phyloP scores from a whole-genome alignment of 495 filamentous ascomycete genomes.

The Penicillium waksmanii region DNA sequence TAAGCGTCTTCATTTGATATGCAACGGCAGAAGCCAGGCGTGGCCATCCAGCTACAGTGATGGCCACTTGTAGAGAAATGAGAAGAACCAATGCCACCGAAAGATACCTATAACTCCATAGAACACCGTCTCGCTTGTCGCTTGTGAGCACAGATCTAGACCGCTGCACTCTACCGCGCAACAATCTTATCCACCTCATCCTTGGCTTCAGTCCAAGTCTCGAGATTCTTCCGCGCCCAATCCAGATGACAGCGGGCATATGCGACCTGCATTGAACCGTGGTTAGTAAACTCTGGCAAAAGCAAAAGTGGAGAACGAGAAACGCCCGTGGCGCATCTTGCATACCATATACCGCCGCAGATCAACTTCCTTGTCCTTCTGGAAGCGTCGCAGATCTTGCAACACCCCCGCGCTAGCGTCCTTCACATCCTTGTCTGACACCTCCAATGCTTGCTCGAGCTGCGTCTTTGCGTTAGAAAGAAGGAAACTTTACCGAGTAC shows the following conservation, averaged over 20 bases:
- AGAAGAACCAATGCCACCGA: background rate
- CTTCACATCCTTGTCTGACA: conserved; percentile 85
- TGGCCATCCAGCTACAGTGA: background rate
- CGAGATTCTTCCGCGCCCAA: conserved; percentile 97
- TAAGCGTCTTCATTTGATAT: background rate
- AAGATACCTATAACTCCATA: conserved; percentile 1
- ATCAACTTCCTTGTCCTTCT: conserved; percentile 92
- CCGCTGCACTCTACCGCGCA: conserved; percentile 44
- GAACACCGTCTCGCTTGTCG: conserved; percentile 1
- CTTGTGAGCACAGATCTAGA: background rate
- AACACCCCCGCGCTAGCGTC: conserved; percentile 86
- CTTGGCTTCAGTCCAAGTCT: conserved; percentile 93
- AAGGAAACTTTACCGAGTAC: background rate
- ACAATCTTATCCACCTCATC: conserved; percentile 91
- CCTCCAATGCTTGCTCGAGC: conserved; percentile 86
- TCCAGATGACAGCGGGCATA: conserved; percentile 95
- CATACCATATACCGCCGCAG: conserved; percentile 93
- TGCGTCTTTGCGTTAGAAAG: conserved; percentile 41
- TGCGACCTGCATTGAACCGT: conserved; percentile 63
- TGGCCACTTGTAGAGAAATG: background rate
- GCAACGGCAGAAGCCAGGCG: background rate
- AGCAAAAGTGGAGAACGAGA: conserved; percentile 5
- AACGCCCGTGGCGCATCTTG: conserved; percentile 9
- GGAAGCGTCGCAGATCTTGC: conserved; percentile 88
- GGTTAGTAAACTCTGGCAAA: background rate